phyloP scores from a whole-genome alignment of 2,329 filamentous ascomycete genomes.

The Boeremia exigua region DNA sequence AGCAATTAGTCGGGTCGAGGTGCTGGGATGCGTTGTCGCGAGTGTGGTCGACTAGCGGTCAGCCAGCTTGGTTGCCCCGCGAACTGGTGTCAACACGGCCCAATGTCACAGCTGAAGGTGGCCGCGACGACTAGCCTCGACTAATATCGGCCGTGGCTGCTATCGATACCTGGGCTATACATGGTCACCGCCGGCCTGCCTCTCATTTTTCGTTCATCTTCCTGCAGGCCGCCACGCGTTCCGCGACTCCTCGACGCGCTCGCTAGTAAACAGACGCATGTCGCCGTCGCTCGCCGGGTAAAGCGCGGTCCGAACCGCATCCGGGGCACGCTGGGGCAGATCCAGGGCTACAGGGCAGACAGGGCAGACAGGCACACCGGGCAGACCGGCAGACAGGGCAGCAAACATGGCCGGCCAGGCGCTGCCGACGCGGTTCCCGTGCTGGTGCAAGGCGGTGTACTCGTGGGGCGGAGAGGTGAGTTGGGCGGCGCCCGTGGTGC shows the following conservation, averaged over 20 bases:
- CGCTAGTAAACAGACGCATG: slow-evolving; percentile 16
- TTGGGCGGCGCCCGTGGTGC: slow-evolving; percentile 12
- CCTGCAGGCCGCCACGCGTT: slow-evolving; percentile 1
- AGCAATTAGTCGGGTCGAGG: neutral
- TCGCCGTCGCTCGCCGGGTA: slow-evolving; percentile 17
- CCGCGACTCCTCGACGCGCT: slow-evolving; percentile 4
- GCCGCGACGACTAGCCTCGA: neutral
- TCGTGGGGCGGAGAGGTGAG: slow-evolving; percentile 84
- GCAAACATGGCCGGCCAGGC: slow-evolving; percentile 55
- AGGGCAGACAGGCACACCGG: neutral
- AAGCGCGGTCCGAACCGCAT: slow-evolving; percentile 18
- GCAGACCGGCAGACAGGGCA: neutral
- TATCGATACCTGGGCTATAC: slow-evolving; percentile 11
- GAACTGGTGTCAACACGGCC: neutral
- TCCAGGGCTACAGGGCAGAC: neutral
- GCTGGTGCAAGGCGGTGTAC: slow-evolving; percentile 89
- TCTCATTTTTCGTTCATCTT: neutral
- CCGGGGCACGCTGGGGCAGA: slow-evolving; percentile 11
- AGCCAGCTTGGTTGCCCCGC: neutral
- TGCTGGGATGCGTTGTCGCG: neutral
- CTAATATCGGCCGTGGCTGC: slow-evolving; percentile 7
- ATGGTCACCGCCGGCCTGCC: neutral
- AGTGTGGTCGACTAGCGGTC: neutral
- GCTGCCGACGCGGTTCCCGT: slow-evolving; percentile 81
- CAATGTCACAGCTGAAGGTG: slow-evolving; percentile 9